A percentile compares a stretch with the other conserved stretches of the same genome.
phyloP scores from a whole-genome alignment of 2,329 filamentous ascomycete genomes.

The Pseudocercospora vitis region DNA sequence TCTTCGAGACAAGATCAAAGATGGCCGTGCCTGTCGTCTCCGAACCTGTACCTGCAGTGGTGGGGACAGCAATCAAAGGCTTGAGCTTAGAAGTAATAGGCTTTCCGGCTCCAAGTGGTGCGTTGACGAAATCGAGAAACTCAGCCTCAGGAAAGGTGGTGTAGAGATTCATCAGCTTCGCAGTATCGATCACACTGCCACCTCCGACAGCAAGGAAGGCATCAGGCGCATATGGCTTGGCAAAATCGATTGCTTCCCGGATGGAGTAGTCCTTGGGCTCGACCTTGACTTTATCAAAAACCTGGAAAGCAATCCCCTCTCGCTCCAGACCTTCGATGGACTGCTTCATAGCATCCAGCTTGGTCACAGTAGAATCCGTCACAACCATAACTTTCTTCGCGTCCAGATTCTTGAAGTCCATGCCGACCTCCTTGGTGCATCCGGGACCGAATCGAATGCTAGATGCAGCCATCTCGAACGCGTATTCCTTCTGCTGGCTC shows the following conservation, averaged over 20 bases:
- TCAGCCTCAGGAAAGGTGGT: conserved; percentile 85
- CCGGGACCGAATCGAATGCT: conserved; percentile 93
- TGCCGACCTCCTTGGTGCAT: conserved; percentile 87
- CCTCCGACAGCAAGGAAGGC: conserved; percentile 89
- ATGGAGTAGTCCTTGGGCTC: conserved; percentile 95
- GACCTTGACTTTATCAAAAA: conserved; percentile 77
- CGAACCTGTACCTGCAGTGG: conserved; percentile 81
- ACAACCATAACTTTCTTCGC: conserved; percentile 87
- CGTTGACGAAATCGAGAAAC: conserved; percentile 97
- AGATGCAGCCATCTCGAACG: conserved; percentile 97
- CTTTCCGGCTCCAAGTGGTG: conserved; percentile 79
- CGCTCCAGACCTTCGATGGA: conserved; percentile 75
- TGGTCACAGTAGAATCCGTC: conserved; percentile 78
- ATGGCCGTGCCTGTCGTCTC: conserved; percentile 98
- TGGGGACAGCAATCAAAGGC: conserved; percentile 79
- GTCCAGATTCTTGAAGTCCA: conserved; percentile 93
- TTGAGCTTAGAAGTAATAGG: conserved; percentile 70
- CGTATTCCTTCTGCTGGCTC: conserved; percentile 84
- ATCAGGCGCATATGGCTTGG: conserved; percentile 76
- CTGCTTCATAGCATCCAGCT: conserved; percentile 85
- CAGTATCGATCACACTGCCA: conserved; percentile 95
- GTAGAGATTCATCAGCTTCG: conserved; percentile 98
- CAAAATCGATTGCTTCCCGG: conserved; percentile 84
- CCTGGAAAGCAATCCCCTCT: conserved; percentile 76
- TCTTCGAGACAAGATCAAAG: conserved; percentile 87